A percentile compares a stretch with the other conserved stretches of the same genome.
phyloP scores from a whole-genome alignment of 2,329 filamentous ascomycete genomes.

The Xylariaceae sp. region DNA sequence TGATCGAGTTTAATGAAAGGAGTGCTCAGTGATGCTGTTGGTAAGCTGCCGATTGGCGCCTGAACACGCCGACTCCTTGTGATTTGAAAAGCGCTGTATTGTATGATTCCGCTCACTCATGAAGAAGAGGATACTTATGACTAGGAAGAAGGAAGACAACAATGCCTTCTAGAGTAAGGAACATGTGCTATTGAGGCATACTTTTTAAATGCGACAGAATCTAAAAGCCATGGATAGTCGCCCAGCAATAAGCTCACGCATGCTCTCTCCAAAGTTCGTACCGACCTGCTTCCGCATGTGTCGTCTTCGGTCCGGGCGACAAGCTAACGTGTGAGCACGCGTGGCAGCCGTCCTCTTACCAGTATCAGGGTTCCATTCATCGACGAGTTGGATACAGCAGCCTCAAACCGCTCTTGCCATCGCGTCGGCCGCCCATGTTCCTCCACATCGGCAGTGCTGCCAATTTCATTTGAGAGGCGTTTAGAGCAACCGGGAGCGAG shows the following conservation, averaged over 20 bases:
- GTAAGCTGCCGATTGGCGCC: constrained; percentile 26
- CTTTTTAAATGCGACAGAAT: too few relatives aligned
- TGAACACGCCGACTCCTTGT: not conserved
- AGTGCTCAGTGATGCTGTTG: constrained; percentile 17
- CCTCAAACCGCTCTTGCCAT: too few relatives aligned
- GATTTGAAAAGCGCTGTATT: too few relatives aligned
- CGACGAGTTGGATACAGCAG: not conserved
- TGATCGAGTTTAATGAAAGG: constrained; percentile 27
- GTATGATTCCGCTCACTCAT: not conserved
- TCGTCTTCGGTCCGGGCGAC: too few relatives aligned
- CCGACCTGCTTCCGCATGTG: too few relatives aligned
- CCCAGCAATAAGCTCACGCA: too few relatives aligned
- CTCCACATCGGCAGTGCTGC: not conserved
- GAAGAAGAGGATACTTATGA: not conserved
- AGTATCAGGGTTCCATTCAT: not conserved
- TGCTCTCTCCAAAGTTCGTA: too few relatives aligned
- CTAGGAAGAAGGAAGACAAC: too few relatives aligned
- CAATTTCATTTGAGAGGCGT: constrained; percentile 3
- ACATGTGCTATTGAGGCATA: too few relatives aligned
- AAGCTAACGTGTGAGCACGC: not conserved
- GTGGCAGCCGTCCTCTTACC: not conserved
- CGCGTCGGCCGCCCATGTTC: too few relatives aligned
- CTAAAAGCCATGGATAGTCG: too few relatives aligned
- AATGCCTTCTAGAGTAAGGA: too few relatives aligned
- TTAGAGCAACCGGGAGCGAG: not conserved